Conservation (phyloP, 768 basidiomycete genomes). For the Leccinum boreale region DNA sequence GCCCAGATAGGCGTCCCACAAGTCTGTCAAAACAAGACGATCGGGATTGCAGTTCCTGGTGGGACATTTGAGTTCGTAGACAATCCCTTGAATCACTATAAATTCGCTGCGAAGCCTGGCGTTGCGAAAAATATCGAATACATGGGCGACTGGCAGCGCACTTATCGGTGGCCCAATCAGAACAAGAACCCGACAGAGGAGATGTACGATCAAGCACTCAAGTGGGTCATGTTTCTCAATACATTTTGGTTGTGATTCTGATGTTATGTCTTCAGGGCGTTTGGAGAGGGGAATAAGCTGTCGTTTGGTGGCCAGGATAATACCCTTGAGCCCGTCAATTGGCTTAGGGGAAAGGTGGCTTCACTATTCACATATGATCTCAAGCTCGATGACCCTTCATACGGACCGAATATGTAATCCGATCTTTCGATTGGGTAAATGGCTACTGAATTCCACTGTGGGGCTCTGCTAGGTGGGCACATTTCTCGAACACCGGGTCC, state of each 20-base stretch:
- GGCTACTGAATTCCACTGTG: not conserved
- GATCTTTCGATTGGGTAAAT: not conserved
- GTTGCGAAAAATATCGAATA: not conserved
- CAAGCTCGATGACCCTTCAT: slow-evolving; percentile 5
- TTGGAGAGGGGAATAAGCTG: not conserved
- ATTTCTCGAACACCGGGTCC: slow-evolving; percentile 6
- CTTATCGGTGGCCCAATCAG: slow-evolving; percentile 14
- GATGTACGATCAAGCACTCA: slow-evolving; percentile 9
- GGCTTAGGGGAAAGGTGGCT: slow-evolving; percentile 17
- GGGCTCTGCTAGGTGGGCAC: slow-evolving; percentile 13
- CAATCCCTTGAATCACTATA: slow-evolving; percentile 18
- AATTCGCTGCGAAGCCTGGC: slow-evolving; percentile 4
- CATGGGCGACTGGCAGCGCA: slow-evolving; percentile 9
- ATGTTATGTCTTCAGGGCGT: slow-evolving; percentile 4
- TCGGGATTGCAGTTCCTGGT: not conserved
- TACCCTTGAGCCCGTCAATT: not conserved
- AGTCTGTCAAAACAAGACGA: not conserved
- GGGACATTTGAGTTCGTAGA: not conserved
- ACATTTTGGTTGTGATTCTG: no score
- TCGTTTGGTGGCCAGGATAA: not conserved
- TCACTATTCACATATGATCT: slow-evolving; percentile 14
- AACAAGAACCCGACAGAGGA: slow-evolving; percentile 3
- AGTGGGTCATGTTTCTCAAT: slow-evolving; percentile 2
- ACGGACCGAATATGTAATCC: slow-evolving; percentile 1
- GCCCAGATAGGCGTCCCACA: slow-evolving; percentile 3